Percentiles rank a stretch among this genome's conserved stretches.
Conservation (phyloP, 2,329 filamentous ascomycete genomes). For the Chaetomiaceae sp. region DNA sequence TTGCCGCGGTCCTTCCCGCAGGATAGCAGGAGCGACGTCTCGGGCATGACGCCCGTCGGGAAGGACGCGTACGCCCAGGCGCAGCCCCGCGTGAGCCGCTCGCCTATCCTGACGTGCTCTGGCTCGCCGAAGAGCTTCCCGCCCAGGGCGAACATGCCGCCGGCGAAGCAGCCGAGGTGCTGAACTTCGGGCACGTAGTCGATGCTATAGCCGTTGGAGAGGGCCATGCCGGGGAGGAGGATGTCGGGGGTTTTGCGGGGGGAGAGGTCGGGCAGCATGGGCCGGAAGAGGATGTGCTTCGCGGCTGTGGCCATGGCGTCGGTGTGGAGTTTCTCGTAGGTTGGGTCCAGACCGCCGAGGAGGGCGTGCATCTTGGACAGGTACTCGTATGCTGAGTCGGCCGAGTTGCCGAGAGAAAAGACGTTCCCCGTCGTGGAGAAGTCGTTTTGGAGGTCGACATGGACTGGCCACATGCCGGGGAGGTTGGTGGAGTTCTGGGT, state of each 20-base stretch:
- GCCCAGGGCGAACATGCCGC: slow-evolving; percentile 43
- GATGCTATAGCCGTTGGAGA: slow-evolving; percentile 28
- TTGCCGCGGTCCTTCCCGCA: slow-evolving; percentile 26
- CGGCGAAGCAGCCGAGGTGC: slow-evolving; percentile 41
- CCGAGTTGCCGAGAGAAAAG: slow-evolving; percentile 44
- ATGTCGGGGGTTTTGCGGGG: slow-evolving; percentile 41
- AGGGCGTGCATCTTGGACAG: slow-evolving; percentile 57
- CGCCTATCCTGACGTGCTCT: slow-evolving; percentile 42
- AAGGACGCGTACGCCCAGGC: slow-evolving; percentile 51
- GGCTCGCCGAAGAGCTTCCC: slow-evolving; percentile 34
- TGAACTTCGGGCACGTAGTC: slow-evolving; percentile 37
- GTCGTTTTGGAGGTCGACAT: slow-evolving; percentile 57
- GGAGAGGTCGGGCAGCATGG: slow-evolving; percentile 52
- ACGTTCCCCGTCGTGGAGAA: slow-evolving; percentile 35
- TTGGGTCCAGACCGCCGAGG: slow-evolving; percentile 59
- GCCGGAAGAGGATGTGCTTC: slow-evolving; percentile 62
- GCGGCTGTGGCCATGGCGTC: slow-evolving; percentile 57
- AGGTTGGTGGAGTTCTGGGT: slow-evolving; percentile 63
- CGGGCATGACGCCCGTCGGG: slow-evolving; percentile 52
- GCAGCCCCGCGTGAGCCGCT: slow-evolving; percentile 48
- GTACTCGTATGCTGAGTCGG: slow-evolving; percentile 55
- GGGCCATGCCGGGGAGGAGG: slow-evolving; percentile 49
- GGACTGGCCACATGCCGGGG: slow-evolving; percentile 69
- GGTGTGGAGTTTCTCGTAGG: slow-evolving; percentile 63
- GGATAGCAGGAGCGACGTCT: slow-evolving; percentile 39